Evolutionary conservation across 2,329 filamentous ascomycete genomes (phyloP).

Genomic region (Periconia macrospinosa): DNA sequence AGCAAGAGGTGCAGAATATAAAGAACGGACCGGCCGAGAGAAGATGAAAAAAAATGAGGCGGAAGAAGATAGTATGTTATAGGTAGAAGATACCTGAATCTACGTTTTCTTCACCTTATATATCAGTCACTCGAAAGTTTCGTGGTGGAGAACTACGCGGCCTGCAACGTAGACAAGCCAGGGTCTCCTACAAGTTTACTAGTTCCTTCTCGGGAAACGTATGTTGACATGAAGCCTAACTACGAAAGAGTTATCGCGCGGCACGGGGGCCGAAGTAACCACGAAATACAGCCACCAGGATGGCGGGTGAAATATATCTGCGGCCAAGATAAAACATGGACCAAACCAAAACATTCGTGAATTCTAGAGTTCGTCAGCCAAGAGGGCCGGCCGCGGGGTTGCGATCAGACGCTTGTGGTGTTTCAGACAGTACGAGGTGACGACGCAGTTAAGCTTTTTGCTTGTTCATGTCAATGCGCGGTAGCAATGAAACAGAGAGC

Average conservation of each 20-base stretch:
- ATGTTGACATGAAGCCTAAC: too few species aligned
- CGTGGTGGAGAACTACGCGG: conserved; percentile 18
- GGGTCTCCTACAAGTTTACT: conserved; percentile 1
- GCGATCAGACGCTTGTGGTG: conserved; percentile 19
- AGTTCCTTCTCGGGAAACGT: conserved; percentile 1
- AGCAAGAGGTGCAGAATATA: not conserved
- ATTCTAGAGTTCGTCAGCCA: conserved; percentile 1
- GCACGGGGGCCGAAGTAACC: not conserved
- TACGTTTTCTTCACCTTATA: not conserved
- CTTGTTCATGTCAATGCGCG: too few species aligned
- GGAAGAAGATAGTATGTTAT: not conserved
- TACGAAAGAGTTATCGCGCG: not conserved
- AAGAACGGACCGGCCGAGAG: not conserved
- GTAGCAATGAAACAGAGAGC: too few species aligned
- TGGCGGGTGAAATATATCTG: not conserved
- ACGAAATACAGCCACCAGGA: not conserved
- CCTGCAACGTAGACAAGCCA: conserved; percentile 15
- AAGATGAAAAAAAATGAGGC: not conserved
- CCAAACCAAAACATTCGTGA: conserved; percentile 3
- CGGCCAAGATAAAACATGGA: conserved; percentile 6
- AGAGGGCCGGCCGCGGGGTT: not conserved
- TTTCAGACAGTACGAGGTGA: conserved; percentile 21
- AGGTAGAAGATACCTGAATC: conserved; percentile 4
- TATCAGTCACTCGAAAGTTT: conserved; percentile 4
- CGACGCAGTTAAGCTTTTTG: conserved; percentile 18